Evolutionary conservation across 2,329 filamentous ascomycete species (phyloP), one percentile per base, ranked within the genome.

Genomic region (Triangularia verruculosa): DNA sequence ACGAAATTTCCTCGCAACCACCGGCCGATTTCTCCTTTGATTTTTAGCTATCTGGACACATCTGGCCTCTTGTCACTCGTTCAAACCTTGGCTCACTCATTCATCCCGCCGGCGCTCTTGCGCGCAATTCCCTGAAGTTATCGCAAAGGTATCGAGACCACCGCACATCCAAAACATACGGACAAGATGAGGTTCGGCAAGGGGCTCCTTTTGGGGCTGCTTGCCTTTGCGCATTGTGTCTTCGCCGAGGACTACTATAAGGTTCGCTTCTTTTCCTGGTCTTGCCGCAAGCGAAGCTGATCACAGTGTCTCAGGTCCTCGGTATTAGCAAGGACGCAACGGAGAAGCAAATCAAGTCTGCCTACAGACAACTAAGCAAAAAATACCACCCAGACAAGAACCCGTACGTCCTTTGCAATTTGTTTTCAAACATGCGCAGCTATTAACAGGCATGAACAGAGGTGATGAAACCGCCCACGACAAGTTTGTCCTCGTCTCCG

Each of bases 311-410:
- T 52, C 17, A 96, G 87, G 79, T 97, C 64, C 86, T 99, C 25
- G 92, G 90, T 61, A 79, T 99, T 67, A 85, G 89, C 72, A 92
- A 87, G 72, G 82, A 89, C 65, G 94, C 94, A 15, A 89, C 86
- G 55, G 93, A 97, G 61, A 88, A 89, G 72, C 90, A 98, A 72
- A 89, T 99, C 75, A 99, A 99, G 78, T 90, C 91, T 54, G 93
- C 95, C 22, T 99, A 99, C 78, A 87, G 93, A 65, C 89, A 87
- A 65, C 83, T 99, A 11, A 96, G 91, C 80, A 98, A 98, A 78
- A 96, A 96, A 76, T 97, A 86, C 76, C 95, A 99, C 74, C 95
- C 95, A 3, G 95, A 99, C 78, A 99, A 99, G 85, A 98, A 98
- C 72, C 93, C 94, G 89, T 95, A 85, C 72, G 90, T 80, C 15